Percentiles rank a stretch among this genome's conserved stretches.
Conservation (phyloP, 2,329 filamentous ascomycete species). For the Penicillium sp. region DNA sequence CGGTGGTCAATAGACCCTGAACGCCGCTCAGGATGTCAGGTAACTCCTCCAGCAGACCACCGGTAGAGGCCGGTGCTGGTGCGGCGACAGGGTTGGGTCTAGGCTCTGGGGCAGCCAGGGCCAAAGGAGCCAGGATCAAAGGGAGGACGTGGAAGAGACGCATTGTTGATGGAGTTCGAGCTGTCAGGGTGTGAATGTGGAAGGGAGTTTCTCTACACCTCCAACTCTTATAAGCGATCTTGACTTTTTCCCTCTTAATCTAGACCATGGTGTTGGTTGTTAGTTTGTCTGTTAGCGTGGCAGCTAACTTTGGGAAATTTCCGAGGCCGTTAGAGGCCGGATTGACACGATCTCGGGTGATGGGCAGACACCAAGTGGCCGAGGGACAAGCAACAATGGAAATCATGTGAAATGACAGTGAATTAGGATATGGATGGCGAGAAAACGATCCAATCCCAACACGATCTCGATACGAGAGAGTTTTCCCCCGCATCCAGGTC, state of each 20-base stretch:
- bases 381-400: background rate
- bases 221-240: conserved; percentile 10
- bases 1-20: conserved; percentile 15
- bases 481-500: conserved; percentile 8
- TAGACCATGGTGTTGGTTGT: background rate
- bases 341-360: background rate
- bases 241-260: background rate
- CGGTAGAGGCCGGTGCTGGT: conserved; percentile 18
- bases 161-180: conserved; percentile 11
- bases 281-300: background rate
- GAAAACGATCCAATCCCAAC: background rate
- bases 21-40: conserved; percentile 27
- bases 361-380: background rate
- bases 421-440: background rate
- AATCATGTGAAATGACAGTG: conserved; percentile 4
- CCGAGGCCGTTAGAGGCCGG: background rate
- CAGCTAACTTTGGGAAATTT: background rate
- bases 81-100: conserved; percentile 26
- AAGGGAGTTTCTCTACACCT: background rate
- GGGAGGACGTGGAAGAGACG: conserved; percentile 22
- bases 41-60: conserved; percentile 29
- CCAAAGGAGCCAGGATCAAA: conserved; percentile 22
- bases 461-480: background rate
- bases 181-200: background rate
- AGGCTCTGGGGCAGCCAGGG: conserved; percentile 22